Evolutionary conservation across 176 grass and related monocot species (phyloP).

Genomic region (Triticum aestivum): IWGSC_CS_RefSeq_v2.1 NC_057795.1:173138413-173138912

Average conservation of each 20-base stretch:
- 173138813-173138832: slow-evolving; percentile 92
- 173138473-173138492: background rate
- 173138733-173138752: slow-evolving; percentile 54
- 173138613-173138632: background rate
- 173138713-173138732: background rate
- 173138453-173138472: slow-evolving; percentile 15
- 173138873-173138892: slow-evolving; percentile 62
- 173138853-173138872: slow-evolving; percentile 78
- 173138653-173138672: background rate
- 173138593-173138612: background rate
- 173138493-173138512: background rate
- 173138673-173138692: slow-evolving; percentile 8
- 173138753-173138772: slow-evolving; percentile 95
- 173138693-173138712: background rate
- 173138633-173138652: background rate
- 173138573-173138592: background rate
- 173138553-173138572: background rate
- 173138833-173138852: slow-evolving; percentile 93
- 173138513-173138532: background rate
- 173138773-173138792: slow-evolving; percentile 96
- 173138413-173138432: background rate
- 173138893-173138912: slow-evolving; percentile 1
- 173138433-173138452: background rate
- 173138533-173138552: background rate
- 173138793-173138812: slow-evolving; percentile 97